Evolutionary conservation across 495 filamentous ascomycete species (phyloP).

Genomic region (Lophiostoma macrostomum): DNA sequence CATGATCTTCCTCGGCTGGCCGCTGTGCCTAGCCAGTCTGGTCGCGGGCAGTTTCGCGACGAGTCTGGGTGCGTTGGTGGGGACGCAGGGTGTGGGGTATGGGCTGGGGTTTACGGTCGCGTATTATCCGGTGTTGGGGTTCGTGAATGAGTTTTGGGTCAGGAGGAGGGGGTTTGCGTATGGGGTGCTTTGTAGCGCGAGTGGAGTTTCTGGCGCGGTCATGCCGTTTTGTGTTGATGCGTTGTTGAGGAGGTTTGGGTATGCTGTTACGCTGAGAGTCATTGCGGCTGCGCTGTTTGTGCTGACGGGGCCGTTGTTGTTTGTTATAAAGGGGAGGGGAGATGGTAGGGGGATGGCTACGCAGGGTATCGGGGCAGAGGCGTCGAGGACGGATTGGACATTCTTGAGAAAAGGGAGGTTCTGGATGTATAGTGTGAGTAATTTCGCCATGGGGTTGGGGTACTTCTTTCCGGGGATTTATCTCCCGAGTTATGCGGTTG

Average conservation of each 20-base stretch:
- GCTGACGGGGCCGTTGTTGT: not conserved
- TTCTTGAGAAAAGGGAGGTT: slow-evolving; percentile 38
- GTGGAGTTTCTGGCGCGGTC: slow-evolving; percentile 39
- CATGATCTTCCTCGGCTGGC: slow-evolving; percentile 31
- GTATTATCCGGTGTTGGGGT: slow-evolving; percentile 35
- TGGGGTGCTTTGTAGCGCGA: slow-evolving; percentile 43
- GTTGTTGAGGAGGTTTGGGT: slow-evolving; percentile 38
- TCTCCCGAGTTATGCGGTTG: slow-evolving; percentile 28
- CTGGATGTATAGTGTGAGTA: slow-evolving; percentile 35
- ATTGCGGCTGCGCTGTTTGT: not conserved
- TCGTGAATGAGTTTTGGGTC: slow-evolving; percentile 45
- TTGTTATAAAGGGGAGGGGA: not conserved
- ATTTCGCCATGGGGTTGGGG: slow-evolving; percentile 14
- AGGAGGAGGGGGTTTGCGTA: slow-evolving; percentile 45
- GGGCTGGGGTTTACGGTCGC: slow-evolving; percentile 33
- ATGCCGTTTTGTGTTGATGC: slow-evolving; percentile 42
- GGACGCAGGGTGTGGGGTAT: slow-evolving; percentile 34
- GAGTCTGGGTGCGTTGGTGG: slow-evolving; percentile 25
- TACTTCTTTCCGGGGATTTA: slow-evolving; percentile 34
- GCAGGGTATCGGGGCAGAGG: not conserved
- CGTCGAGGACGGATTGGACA: slow-evolving; percentile 8
- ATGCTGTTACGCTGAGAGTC: slow-evolving; percentile 42
- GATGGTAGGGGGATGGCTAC: too few relatives aligned
- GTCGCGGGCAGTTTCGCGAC: slow-evolving; percentile 29
- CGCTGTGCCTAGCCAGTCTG: slow-evolving; percentile 24